Evolutionary conservation across 257 asterid genomes (phyloP), one percentile per base, ranked within the genome.

Genomic region (Linaria vulgaris): DNA sequence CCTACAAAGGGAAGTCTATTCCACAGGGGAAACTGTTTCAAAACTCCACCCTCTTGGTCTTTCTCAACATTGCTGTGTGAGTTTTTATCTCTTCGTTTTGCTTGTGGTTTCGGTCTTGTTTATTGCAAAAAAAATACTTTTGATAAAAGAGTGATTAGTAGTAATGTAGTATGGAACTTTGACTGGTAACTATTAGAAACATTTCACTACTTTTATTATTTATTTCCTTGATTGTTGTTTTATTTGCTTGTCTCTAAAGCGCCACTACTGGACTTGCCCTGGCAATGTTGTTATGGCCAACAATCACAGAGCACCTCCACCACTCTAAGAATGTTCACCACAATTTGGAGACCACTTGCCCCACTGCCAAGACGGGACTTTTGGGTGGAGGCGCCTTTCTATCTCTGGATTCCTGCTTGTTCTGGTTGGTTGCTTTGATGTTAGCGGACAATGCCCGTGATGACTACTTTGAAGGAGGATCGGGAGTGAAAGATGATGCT

Each of bases 381-480:
- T 82, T 94, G 3, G 99, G 99, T 1, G 99, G 99, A 45, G 99
- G 99, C n/a, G 99, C 99, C 1, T 90, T 94, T 63, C 76, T 94
- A 6, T 83, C 97, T 12, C 88, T 94, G 1, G 96, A 94, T 64
- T 78, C 99, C 0, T 74, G 85, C 66, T 95, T 94, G 38, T 82
- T 94, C 80, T 94, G 94, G 88, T 66, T 94, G 81, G 95, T 94
- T 12, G 80, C 95, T 0, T 61, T 94, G 77, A 90, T 94, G 99
- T 74, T 90, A 68, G 97, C 87, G 0, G 80, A 80, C 66, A 91
- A 91, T 46, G 85, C 85, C 22, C 94, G 97, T 9, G 79, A 82
- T 48, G 97, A 91, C 71, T 88, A 76, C 82, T 74, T 91, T n/a
- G 90, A 72, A 14, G 97, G 80, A 14, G 97, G 80, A 22, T 46